phyloP scores from a whole-genome alignment of 805 yeast genomes.

The Myxozyma mucilagina region DNA sequence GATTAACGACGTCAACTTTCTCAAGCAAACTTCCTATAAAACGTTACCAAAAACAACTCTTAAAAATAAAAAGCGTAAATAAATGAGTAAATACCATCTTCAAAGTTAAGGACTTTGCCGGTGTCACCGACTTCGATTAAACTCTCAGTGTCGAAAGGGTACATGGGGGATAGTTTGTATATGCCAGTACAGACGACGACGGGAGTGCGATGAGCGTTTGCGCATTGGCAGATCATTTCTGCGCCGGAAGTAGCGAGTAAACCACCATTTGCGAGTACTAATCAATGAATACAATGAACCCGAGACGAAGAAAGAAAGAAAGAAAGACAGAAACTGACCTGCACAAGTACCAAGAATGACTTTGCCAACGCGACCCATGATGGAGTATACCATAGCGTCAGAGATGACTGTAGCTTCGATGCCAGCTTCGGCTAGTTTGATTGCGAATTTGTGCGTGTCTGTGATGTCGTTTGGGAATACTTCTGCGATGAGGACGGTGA shows the following conservation, averaged over 20 bases:
- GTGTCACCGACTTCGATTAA: constrained; percentile 90
- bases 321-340: constrained; percentile 40
- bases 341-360: constrained; percentile 90
- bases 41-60: not conserved
- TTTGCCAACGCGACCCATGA: constrained; percentile 96
- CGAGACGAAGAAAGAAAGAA: not conserved
- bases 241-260: constrained; percentile 88
- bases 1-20: constrained; percentile 79
- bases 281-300: not conserved
- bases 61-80: not conserved
- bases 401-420: constrained; percentile 91
- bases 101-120: constrained; percentile 80
- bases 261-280: constrained; percentile 89
- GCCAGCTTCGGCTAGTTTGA: constrained; percentile 75
- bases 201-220: constrained; percentile 93
- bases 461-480: constrained; percentile 85
- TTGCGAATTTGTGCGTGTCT: constrained; percentile 76
- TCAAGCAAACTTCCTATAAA: constrained; percentile 51
- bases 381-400: constrained; percentile 88
- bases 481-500: constrained; percentile 90
- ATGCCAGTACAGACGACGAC: constrained; percentile 94
- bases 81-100: constrained; percentile 51
- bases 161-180: constrained; percentile 87
- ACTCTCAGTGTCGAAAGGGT: constrained; percentile 83
- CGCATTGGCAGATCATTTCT: constrained; percentile 91